Evolutionary conservation across 768 basidiomycete species (phyloP).

Genomic region (Amylocystis lapponica): DNA sequence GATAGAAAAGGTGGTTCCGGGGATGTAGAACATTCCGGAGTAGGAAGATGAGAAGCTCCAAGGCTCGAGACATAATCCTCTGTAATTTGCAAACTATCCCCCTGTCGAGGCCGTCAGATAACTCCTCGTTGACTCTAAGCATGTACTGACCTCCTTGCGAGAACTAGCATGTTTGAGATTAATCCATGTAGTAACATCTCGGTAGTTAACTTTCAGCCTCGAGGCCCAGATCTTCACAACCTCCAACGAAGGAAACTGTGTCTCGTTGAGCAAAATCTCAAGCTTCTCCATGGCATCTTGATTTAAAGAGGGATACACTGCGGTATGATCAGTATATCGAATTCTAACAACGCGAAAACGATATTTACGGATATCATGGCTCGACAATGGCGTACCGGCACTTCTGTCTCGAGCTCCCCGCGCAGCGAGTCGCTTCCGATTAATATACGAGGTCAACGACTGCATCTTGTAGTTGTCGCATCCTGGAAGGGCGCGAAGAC

Average conservation of each 20-base stretch:
- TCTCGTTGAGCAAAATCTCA: conserved; percentile 6
- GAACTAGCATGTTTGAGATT: no score
- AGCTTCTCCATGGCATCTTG: not conserved
- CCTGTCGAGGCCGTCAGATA: not conserved
- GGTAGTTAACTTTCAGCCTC: conserved; percentile 1
- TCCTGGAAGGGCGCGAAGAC: conserved; percentile 6
- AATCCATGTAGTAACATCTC: conserved; percentile 9
- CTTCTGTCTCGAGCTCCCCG: not conserved
- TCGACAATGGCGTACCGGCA: not conserved
- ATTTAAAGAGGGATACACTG: conserved; percentile 12
- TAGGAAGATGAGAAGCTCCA: conserved; percentile 3
- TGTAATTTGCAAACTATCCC: not conserved
- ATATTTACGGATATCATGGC: conserved; percentile 7
- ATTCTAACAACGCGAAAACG: not conserved
- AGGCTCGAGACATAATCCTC: not conserved
- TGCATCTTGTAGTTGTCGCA: conserved; percentile 10
- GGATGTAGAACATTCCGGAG: not conserved
- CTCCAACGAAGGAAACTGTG: not conserved
- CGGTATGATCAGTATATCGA: not conserved
- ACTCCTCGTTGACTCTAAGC: not conserved
- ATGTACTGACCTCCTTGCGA: not conserved
- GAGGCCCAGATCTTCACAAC: conserved; percentile 8
- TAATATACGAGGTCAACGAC: not conserved
- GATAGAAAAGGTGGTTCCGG: not conserved
- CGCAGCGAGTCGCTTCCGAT: conserved; percentile 1